phyloP scores from a whole-genome alignment of 1,284 basidiomycete species.

The Ceratobasidium sp. region DNA sequence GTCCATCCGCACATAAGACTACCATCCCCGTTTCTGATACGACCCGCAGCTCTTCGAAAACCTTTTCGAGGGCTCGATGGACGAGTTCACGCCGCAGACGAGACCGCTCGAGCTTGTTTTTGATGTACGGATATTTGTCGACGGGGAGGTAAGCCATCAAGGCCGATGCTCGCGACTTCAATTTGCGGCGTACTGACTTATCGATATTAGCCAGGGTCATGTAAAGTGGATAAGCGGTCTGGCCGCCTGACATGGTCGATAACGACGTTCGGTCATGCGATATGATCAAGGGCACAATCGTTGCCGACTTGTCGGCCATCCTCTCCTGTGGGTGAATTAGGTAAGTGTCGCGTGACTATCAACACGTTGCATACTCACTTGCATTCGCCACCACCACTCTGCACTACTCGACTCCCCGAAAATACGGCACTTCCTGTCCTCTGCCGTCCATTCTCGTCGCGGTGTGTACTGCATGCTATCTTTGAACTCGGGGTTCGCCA shows the following conservation, averaged over 20 bases:
- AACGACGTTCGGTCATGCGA: constrained; percentile 16
- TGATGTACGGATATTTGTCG: constrained; percentile 1
- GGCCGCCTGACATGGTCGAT: constrained; percentile 11
- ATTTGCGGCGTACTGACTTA: constrained; percentile 36
- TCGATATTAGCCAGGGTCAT: constrained; percentile 41
- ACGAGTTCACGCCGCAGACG: background rate
- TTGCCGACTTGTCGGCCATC: background rate
- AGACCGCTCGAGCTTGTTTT: too few species aligned
- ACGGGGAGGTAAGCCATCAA: constrained; percentile 45
- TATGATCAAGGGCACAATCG: constrained; percentile 7
- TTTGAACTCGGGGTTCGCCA: constrained; percentile 40
- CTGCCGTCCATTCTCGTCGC: constrained; percentile 11
- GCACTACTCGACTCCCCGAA: constrained; percentile 20
- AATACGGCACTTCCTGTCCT: constrained; percentile 3
- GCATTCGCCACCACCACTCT: constrained; percentile 37
- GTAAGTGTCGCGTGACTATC: background rate
- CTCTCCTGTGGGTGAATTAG: background rate
- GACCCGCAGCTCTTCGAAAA: background rate
- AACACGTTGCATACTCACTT: background rate
- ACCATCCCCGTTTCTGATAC: background rate
- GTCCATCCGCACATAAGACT: constrained; percentile 13
- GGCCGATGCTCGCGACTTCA: constrained; percentile 24
- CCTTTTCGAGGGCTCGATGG: constrained; percentile 3
- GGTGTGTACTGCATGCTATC: constrained; percentile 41
- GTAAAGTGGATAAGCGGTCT: constrained; percentile 25